Evolutionary conservation across 2,329 filamentous ascomycete genomes (phyloP).

Genomic region (Cladorrhinum sp.): DNA sequence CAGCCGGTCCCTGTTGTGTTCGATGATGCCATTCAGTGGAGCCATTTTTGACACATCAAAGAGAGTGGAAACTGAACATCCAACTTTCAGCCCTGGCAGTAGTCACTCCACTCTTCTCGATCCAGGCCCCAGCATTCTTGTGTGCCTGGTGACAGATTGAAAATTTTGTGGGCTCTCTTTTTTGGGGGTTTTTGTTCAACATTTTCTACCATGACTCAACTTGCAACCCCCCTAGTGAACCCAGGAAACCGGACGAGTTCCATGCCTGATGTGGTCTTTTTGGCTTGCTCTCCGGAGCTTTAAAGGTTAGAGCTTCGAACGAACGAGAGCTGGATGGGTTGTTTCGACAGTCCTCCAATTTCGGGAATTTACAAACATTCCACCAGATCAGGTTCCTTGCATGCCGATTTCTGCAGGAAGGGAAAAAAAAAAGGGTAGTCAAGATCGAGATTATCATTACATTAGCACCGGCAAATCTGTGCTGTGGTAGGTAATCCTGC

Average conservation of each 20-base stretch:
- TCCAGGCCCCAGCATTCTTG: neutral
- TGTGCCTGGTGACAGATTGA: neutral
- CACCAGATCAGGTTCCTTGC: neutral
- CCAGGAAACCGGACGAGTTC: neutral
- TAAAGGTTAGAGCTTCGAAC: neutral
- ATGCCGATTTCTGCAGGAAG: neutral
- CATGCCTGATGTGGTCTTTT: neutral
- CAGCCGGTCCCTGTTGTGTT: neutral
- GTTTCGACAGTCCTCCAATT: conserved; percentile 7
- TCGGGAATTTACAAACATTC: conserved; percentile 5
- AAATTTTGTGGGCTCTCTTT: neutral
- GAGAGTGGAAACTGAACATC: conserved; percentile 2
- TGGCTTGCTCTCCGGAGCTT: neutral
- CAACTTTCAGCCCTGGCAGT: conserved; percentile 6
- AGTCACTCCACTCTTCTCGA: neutral
- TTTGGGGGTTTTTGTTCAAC: neutral
- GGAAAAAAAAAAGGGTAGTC: neutral
- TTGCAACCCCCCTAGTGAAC: neutral
- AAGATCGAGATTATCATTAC: neutral
- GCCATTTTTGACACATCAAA: conserved; percentile 1
- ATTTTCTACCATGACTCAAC: conserved; percentile 2
- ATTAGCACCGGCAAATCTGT: neutral
- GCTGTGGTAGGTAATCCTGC: neutral
- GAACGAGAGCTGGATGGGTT: neutral
- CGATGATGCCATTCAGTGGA: conserved; percentile 9